These are phyloP conservation scores for Fusarium verrucosum DNA, from an alignment of 2,329 filamentous ascomycete genomes.

Conservation along the genomic window DNA sequence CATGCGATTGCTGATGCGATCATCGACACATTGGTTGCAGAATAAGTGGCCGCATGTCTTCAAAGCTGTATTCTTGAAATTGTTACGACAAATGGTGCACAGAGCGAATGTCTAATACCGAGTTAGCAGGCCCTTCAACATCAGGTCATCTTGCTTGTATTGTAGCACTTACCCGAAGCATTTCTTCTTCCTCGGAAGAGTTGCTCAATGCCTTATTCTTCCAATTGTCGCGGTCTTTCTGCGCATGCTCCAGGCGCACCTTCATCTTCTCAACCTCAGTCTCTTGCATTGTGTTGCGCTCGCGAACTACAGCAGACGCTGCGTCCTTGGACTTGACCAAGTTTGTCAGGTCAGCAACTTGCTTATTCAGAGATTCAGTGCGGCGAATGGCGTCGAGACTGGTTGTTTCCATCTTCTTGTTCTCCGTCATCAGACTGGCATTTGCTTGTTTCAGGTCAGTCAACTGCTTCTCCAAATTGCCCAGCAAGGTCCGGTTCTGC, in stretches of 20 bases:
- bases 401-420: slow-evolving; percentile 78
- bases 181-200: slow-evolving; percentile 82
- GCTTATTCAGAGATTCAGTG: slow-evolving; percentile 76
- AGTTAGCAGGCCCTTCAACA: slow-evolving; percentile 34
- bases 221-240: slow-evolving; percentile 86
- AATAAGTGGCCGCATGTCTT: slow-evolving; percentile 96
- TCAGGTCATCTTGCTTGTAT: not conserved
- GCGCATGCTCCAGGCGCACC: slow-evolving; percentile 77
- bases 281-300: slow-evolving; percentile 70
- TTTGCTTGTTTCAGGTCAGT: slow-evolving; percentile 84
- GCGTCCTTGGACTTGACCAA: slow-evolving; percentile 80
- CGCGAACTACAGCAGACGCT: slow-evolving; percentile 59
- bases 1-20: slow-evolving; percentile 87
- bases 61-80: slow-evolving; percentile 93
- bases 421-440: slow-evolving; percentile 73
- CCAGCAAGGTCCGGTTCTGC: slow-evolving; percentile 76
- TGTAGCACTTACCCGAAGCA: slow-evolving; percentile 76
- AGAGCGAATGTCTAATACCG: slow-evolving; percentile 57
- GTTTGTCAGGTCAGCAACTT: slow-evolving; percentile 79
- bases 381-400: slow-evolving; percentile 74
- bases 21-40: slow-evolving; percentile 89
- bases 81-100: slow-evolving; percentile 90
- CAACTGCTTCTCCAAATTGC: slow-evolving; percentile 90
- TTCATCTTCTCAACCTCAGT: slow-evolving; percentile 83
- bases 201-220: slow-evolving; percentile 84